Evolutionary conservation across 2,329 filamentous ascomycete genomes (phyloP).

Genomic region (Mollisiaceae sp.): DNA sequence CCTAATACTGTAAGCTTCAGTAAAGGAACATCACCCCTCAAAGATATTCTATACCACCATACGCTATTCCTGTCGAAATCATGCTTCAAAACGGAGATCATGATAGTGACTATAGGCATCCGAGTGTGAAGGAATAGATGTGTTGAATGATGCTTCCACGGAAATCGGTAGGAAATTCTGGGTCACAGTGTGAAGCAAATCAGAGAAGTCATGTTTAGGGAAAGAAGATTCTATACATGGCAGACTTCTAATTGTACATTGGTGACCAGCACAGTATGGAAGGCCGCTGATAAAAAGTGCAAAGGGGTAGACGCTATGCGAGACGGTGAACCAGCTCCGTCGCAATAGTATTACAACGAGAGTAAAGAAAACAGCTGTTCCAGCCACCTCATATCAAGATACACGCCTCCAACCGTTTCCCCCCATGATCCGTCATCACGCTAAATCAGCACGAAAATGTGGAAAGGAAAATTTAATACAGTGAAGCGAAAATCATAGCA

Average conservation of each 20-base stretch:
- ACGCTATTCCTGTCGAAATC: no score
- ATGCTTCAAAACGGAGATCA: neutral
- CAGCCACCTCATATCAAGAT: slow-evolving; percentile 31
- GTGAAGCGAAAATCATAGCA: slow-evolving; percentile 37
- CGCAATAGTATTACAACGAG: slow-evolving; percentile 43
- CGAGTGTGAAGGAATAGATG: neutral
- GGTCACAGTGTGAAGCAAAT: neutral
- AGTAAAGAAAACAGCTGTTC: slow-evolving; percentile 36
- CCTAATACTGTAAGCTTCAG: no score
- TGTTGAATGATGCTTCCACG: neutral
- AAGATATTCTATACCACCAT: no score
- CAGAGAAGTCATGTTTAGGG: neutral
- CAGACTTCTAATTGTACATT: slow-evolving; percentile 27
- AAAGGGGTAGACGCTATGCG: slow-evolving; percentile 30
- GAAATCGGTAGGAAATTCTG: neutral
- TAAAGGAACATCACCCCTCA: no score
- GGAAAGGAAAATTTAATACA: slow-evolving; percentile 41
- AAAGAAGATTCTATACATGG: slow-evolving; percentile 25
- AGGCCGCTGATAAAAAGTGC: slow-evolving; percentile 26
- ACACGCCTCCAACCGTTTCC: slow-evolving; percentile 29
- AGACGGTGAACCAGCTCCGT: slow-evolving; percentile 41
- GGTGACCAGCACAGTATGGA: slow-evolving; percentile 37
- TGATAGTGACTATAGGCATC: neutral
- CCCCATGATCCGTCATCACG: slow-evolving; percentile 41
- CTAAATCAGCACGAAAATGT: slow-evolving; percentile 42